Conservation (phyloP, 257 asterid genomes). For the Solanum paucissectum region DNA sequence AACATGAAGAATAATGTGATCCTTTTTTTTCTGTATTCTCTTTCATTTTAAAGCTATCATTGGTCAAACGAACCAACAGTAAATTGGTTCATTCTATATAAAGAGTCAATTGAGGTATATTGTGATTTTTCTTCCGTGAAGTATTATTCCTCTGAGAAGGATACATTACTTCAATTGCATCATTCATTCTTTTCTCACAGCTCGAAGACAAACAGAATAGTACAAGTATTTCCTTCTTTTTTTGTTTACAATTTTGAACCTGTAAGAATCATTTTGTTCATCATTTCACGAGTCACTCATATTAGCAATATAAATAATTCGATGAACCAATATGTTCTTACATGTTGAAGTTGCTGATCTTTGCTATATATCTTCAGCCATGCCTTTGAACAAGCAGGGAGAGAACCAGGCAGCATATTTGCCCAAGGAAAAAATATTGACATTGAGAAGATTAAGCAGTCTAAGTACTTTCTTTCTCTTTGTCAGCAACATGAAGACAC, state of each 20-base stretch:
- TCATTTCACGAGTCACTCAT: neutral
- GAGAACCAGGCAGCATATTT: conserved; percentile 50
- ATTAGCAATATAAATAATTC: neutral
- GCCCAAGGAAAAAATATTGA: conserved; percentile 45
- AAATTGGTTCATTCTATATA: neutral
- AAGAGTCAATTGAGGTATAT: neutral
- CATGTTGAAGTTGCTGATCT: conserved; percentile 4
- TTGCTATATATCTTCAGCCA: conserved; percentile 34
- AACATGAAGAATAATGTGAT: neutral
- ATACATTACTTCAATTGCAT: neutral
- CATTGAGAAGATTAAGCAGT: conserved; percentile 56
- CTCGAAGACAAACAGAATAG: neutral
- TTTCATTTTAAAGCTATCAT: neutral
- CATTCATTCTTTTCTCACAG: neutral
- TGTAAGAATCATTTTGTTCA: neutral
- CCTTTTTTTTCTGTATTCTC: neutral
- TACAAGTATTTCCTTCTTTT: neutral
- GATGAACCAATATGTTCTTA: neutral
- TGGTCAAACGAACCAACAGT: neutral
- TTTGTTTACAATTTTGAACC: neutral
- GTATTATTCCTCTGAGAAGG: neutral
- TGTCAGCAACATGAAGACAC: conserved; percentile 30
- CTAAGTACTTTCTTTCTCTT: conserved; percentile 56
- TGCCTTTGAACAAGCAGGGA: conserved; percentile 91
- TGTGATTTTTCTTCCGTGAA: neutral